phyloP scores from a whole-genome alignment of 805 yeast species.

The Candida incommunis region DNA sequence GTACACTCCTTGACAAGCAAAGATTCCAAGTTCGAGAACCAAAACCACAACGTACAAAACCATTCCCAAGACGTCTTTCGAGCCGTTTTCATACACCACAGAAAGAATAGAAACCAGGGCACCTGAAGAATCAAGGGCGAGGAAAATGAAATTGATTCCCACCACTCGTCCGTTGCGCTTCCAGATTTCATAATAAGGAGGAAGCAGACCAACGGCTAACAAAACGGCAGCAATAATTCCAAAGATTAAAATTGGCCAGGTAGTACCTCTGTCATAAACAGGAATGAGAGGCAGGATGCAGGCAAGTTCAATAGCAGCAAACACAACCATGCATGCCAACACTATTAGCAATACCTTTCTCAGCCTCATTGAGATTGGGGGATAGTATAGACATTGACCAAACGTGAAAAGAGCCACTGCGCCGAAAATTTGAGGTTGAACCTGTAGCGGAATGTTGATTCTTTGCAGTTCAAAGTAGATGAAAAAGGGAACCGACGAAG shows the following conservation, averaged over 20 bases:
- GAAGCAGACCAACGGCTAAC: conserved; percentile 65
- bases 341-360: conserved; percentile 24
- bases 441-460: conserved; percentile 61
- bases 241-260: conserved; percentile 69
- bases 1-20: conserved; percentile 35
- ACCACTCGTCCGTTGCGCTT: conserved; percentile 74
- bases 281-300: conserved; percentile 58
- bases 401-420: conserved; percentile 53
- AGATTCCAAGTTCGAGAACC: conserved; percentile 63
- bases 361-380: conserved; percentile 38
- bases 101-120: conserved; percentile 66
- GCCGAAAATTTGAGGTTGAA: conserved; percentile 81
- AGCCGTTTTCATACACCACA: conserved; percentile 37
- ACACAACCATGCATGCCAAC: conserved; percentile 26
- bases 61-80: conserved; percentile 66
- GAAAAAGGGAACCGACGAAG: conserved; percentile 70
- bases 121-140: conserved; percentile 64
- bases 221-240: conserved; percentile 71
- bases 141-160: conserved; percentile 75
- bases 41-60: conserved; percentile 63
- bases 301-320: conserved; percentile 54
- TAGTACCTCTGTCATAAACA: conserved; percentile 30
- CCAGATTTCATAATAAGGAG: conserved; percentile 76
- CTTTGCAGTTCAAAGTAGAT: conserved; percentile 65
- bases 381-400: conserved; percentile 56